phyloP scores from a whole-genome alignment of 139 green algal species.

The Chlamydomonas sp. region DNA sequence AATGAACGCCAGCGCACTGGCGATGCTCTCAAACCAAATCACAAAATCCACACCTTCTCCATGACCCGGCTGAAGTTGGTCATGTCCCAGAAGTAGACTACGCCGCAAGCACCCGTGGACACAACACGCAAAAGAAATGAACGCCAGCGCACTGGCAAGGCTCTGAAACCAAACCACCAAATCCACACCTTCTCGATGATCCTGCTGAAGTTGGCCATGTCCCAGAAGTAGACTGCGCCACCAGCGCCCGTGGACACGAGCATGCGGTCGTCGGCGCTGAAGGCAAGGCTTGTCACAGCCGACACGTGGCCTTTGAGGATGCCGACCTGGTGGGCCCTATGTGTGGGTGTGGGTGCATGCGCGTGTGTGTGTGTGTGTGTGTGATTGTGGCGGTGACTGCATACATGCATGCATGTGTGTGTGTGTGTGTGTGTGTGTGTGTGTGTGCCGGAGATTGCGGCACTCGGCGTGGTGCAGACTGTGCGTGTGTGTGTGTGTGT shows the following conservation, averaged over 20 bases:
- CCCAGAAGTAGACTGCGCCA: slow-evolving; percentile 28
- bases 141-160: not conserved
- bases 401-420: slow-evolving; percentile 12
- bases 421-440: slow-evolving; percentile 14
- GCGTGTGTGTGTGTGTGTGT: slow-evolving; percentile 8
- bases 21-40: not conserved
- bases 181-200: too few species aligned
- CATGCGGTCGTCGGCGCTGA: slow-evolving; percentile 30
- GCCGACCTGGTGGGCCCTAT: slow-evolving; percentile 10
- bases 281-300: slow-evolving; percentile 32
- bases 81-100: too few species aligned
- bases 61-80: too few species aligned
- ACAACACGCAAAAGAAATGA: too few species aligned
- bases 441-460: slow-evolving; percentile 2
- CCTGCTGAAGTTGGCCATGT: not conserved
- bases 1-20: not conserved
- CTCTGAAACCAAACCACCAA: not conserved
- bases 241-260: slow-evolving; percentile 41
- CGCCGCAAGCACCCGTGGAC: too few species aligned
- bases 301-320: slow-evolving; percentile 41
- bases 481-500: not conserved
- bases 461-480: too few species aligned
- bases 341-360: slow-evolving; percentile 1
- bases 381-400: not conserved
- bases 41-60: too few species aligned